Evolutionary conservation across 768 basidiomycete genomes (phyloP).

Genomic region (Pisolithus orientalis): DNA sequence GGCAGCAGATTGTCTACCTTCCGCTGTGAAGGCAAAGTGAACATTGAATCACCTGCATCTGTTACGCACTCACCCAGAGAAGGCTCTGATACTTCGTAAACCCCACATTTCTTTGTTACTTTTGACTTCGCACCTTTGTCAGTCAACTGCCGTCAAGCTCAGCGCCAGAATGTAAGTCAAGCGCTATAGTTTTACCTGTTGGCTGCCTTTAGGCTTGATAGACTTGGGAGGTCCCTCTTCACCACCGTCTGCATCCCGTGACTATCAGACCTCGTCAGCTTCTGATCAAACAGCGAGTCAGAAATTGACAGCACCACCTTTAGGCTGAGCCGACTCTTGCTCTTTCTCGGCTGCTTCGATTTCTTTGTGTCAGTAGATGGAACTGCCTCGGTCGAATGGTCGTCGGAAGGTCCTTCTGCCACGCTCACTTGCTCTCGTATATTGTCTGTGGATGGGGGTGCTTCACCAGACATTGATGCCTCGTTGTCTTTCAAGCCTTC

Average conservation of each 20-base stretch:
- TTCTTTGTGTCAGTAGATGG: conserved; percentile 4
- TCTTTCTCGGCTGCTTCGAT: background rate
- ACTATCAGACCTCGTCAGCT: background rate
- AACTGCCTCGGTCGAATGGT: background rate
- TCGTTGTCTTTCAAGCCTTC: background rate
- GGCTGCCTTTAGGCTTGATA: background rate
- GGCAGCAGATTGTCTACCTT: background rate
- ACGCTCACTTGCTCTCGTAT: background rate
- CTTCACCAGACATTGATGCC: too few relatives aligned
- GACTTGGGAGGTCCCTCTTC: background rate
- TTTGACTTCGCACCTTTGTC: background rate
- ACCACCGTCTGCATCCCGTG: background rate
- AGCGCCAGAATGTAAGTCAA: background rate
- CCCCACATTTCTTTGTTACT: conserved; percentile 7
- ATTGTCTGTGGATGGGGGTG: background rate
- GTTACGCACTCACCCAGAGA: conserved; percentile 9
- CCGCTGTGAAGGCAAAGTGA: background rate
- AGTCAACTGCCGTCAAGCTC: background rate
- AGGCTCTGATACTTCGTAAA: background rate
- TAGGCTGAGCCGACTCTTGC: background rate
- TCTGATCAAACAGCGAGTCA: background rate
- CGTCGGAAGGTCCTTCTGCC: background rate
- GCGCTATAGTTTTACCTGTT: background rate
- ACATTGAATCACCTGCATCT: background rate
- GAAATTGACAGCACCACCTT: background rate